Base-by-base conservation (phyloP, 495 filamentous ascomycete species). In the Hapsidospora chrysogenum region DNA sequence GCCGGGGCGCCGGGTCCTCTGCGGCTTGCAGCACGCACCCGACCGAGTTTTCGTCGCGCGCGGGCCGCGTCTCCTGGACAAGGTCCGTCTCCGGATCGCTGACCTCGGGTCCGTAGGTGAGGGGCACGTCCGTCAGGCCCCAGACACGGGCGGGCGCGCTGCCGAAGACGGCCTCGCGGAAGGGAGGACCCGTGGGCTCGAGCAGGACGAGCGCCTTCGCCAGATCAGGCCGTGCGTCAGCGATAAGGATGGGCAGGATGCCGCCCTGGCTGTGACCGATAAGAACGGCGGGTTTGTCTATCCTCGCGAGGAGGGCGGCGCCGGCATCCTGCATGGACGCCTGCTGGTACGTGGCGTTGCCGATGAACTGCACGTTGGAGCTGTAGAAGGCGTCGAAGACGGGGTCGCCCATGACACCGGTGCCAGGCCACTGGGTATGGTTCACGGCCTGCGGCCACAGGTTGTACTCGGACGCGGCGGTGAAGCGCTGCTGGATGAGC, bases 111-210 rank as follows among this genome's bases (percentile, higher is more conserved):
- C 42, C 49, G 44, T 70, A 77, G 1, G 56, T 61, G 4, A 73
- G 20, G 1, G 62, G 56, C 29, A 63, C 54, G 29, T 61, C 47
- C 1, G 63, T 56, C 9, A 74, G 42, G 3, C 66, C 67, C 32
- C 54, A 68, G 0, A 48, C 39, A 2, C 57, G 44, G 0, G 50
- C 35, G 2, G 46, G 36, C 14, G 49, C 42, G 16, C 38, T 22
- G 30, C 40, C 47, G 14, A 45, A 36, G 17, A 55, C 18, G 13
- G 23, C 42, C 4, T 56, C 45, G 22, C 44, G 42, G 43, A 70
- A 71, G 0, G 66, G 69, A 15, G 68, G 66, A 10, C 68, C 68
- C 1, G 53, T 47, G 0, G 70, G 70, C 47, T 74, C 71, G 9
- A 76, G 44, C 1, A 55, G 54, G 14, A 73, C 46, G 26, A 72